Conservation (phyloP, 1,139 yeast species). For the Candida tetrigidarum region DNA sequence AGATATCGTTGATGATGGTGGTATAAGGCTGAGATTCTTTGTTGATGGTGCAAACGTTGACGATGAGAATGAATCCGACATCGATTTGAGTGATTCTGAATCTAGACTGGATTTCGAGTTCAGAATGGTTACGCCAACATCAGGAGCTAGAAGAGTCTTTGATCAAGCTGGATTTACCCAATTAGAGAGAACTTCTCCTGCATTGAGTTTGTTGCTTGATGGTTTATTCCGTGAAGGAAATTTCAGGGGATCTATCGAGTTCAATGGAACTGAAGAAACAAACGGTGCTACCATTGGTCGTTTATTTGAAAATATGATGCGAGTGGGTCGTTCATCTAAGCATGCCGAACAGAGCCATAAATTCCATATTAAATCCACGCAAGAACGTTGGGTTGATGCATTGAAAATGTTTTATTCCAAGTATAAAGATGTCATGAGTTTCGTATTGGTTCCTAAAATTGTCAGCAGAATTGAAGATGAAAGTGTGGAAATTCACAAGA, state of each 20-base stretch:
- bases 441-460: constrained; percentile 54
- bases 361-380: constrained; percentile 56
- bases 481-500: constrained; percentile 35
- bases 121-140: constrained; percentile 15
- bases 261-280: constrained; percentile 21
- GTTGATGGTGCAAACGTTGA: constrained; percentile 12
- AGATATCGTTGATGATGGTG: constrained; percentile 13
- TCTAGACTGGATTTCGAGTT: constrained; percentile 27
- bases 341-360: constrained; percentile 21
- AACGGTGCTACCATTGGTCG: constrained; percentile 25
- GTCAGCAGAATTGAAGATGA: constrained; percentile 56
- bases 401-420: constrained; percentile 53
- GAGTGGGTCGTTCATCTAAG: constrained; percentile 18
- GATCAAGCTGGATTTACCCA: constrained; percentile 17
- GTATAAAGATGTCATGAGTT: constrained; percentile 40
- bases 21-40: constrained; percentile 11
- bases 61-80: constrained; percentile 23
- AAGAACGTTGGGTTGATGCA: constrained; percentile 73
- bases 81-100: constrained; percentile 27
- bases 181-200: constrained; percentile 19
- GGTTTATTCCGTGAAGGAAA: constrained; percentile 21
- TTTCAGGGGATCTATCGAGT: constrained; percentile 23
- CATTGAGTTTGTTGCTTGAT: constrained; percentile 20
- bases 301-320: constrained; percentile 32
- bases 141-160: constrained; percentile 14